Evolutionary conservation across 495 filamentous ascomycete species (phyloP).

Genomic region (Bryoglossum gracile): DNA sequence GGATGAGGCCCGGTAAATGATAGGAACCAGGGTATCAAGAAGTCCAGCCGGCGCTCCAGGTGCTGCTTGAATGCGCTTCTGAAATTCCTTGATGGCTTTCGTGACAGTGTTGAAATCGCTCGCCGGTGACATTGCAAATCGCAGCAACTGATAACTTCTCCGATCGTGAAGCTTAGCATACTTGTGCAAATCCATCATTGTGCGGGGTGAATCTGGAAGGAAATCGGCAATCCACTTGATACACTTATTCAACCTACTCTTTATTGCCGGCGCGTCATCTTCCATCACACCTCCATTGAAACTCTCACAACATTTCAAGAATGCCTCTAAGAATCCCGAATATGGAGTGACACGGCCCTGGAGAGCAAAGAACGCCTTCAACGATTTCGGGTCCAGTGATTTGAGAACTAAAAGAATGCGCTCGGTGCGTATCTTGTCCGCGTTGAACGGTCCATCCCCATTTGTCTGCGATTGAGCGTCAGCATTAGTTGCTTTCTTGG

Average conservation of each 20-base stretch:
- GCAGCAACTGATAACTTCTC: slow-evolving; percentile 80
- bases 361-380: slow-evolving; percentile 83
- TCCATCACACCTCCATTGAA: slow-evolving; percentile 85
- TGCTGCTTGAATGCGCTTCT: slow-evolving; percentile 68
- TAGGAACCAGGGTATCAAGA: slow-evolving; percentile 71
- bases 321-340: slow-evolving; percentile 60
- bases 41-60: slow-evolving; percentile 47
- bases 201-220: slow-evolving; percentile 63
- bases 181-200: slow-evolving; percentile 68
- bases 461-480: slow-evolving; percentile 46
- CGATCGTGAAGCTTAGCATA: slow-evolving; percentile 91
- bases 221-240: slow-evolving; percentile 63
- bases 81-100: slow-evolving; percentile 83
- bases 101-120: slow-evolving; percentile 87
- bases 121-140: slow-evolving; percentile 74
- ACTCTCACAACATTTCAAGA: slow-evolving; percentile 72
- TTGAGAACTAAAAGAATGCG: slow-evolving; percentile 74
- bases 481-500: slow-evolving; percentile 55
- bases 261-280: slow-evolving; percentile 55
- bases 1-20: slow-evolving; percentile 75
- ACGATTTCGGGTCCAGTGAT: slow-evolving; percentile 69
- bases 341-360: slow-evolving; percentile 66
- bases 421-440: slow-evolving; percentile 79
- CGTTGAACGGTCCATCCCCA: slow-evolving; percentile 47
- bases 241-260: slow-evolving; percentile 56